Evolutionary conservation across 1,139 yeast species (phyloP).

Genomic region (Hansenula anomala): DNA sequence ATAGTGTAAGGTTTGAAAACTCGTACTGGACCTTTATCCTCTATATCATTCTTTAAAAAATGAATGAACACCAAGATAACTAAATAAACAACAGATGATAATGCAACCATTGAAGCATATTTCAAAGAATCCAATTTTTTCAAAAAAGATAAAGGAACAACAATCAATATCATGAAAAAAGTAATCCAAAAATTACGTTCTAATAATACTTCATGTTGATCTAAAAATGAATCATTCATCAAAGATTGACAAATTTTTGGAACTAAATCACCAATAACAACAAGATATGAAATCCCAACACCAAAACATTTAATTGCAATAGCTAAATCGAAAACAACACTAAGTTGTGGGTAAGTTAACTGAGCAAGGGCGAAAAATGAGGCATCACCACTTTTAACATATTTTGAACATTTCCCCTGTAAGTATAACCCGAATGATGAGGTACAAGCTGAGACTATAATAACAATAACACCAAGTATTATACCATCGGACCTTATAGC

Average conservation of each 20-base stretch:
- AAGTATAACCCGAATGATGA: slow-evolving; percentile 71
- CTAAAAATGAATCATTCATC: slow-evolving; percentile 15
- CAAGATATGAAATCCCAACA: slow-evolving; percentile 71
- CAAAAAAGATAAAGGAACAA: slow-evolving; percentile 58
- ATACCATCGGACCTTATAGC: slow-evolving; percentile 88
- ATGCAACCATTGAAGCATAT: slow-evolving; percentile 65
- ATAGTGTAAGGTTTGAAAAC: slow-evolving; percentile 30
- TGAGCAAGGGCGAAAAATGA: slow-evolving; percentile 80
- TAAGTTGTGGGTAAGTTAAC: slow-evolving; percentile 73
- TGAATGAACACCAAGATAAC: slow-evolving; percentile 59
- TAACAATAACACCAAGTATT: slow-evolving; percentile 58
- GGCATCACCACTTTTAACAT: slow-evolving; percentile 60
- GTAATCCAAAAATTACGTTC: slow-evolving; percentile 65
- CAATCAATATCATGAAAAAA: slow-evolving; percentile 48
- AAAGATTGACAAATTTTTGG: slow-evolving; percentile 59
- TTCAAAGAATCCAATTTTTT: slow-evolving; percentile 63
- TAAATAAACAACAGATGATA: slow-evolving; percentile 63
- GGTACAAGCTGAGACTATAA: slow-evolving; percentile 65
- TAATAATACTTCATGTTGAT: slow-evolving; percentile 25
- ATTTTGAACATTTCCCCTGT: slow-evolving; percentile 62
- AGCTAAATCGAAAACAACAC: slow-evolving; percentile 82
- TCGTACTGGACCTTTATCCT: slow-evolving; percentile 34
- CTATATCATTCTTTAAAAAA: slow-evolving; percentile 38
- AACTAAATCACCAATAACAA: slow-evolving; percentile 73
- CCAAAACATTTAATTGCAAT: slow-evolving; percentile 87